A percentile compares a stretch with the other conserved stretches of the same genome.
Evolutionary conservation across 371 early-diverging fungal genomes (phyloP).

Genomic region (Mucor sp.): DNA sequence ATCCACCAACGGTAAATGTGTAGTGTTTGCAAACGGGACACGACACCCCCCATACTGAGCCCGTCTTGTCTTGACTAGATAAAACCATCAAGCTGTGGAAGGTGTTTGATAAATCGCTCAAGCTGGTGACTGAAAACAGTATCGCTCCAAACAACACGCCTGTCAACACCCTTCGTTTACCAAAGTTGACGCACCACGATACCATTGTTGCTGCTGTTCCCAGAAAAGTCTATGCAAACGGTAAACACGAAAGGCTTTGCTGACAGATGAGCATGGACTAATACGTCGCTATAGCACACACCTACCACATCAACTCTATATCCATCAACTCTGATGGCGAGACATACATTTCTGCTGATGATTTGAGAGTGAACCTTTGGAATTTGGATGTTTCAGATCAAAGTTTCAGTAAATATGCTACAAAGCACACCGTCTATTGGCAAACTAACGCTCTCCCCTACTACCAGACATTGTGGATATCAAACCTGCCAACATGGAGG

Average conservation of each 20-base stretch:
- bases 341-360: slow-evolving; percentile 98
- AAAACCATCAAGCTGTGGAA: slow-evolving; percentile 99
- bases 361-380: slow-evolving; percentile 98
- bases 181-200: slow-evolving; percentile 89
- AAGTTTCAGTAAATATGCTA: slow-evolving; percentile 84
- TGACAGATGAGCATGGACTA: neutral
- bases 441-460: slow-evolving; percentile 50
- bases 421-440: neutral
- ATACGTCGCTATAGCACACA: slow-evolving; percentile 76
- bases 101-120: slow-evolving; percentile 95
- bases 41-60: neutral
- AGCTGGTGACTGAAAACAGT: slow-evolving; percentile 87
- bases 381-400: slow-evolving; percentile 95
- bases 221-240: slow-evolving; percentile 91
- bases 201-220: slow-evolving; percentile 95
- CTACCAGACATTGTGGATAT: slow-evolving; percentile 96
- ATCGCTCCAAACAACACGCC: slow-evolving; percentile 31
- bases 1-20: slow-evolving; percentile 88
- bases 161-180: slow-evolving; percentile 67
- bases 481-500: slow-evolving; percentile 99
- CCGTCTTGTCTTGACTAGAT: slow-evolving; percentile 55
- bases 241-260: slow-evolving; percentile 21
- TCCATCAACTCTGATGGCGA: slow-evolving; percentile 97
- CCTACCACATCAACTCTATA: slow-evolving; percentile 99
- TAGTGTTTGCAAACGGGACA: too few relatives aligned